Evolutionary conservation across 305 asterid species (phyloP).

Genomic region (Solanum chacoense): DNA sequence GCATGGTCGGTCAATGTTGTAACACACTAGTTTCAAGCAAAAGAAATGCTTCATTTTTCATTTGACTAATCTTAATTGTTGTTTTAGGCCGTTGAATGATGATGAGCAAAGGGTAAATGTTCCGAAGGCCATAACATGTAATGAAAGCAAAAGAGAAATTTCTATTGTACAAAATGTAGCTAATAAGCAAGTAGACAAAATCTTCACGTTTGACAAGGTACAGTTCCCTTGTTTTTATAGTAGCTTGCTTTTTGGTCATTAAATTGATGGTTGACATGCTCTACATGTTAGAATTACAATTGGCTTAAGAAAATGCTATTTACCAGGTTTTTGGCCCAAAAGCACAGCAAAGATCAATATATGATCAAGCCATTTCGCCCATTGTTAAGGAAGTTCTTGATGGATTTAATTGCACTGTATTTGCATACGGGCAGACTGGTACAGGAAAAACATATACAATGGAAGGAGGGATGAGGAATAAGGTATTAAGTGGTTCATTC

Average conservation of each 20-base stretch:
- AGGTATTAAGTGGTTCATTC: constrained; percentile 27
- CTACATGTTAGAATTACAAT: neutral
- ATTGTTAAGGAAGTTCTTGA: constrained; percentile 70
- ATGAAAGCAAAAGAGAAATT: constrained; percentile 59
- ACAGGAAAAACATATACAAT: constrained; percentile 71
- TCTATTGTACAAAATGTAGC: constrained; percentile 51
- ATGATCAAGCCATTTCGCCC: constrained; percentile 74
- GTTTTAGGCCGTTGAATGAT: constrained; percentile 50
- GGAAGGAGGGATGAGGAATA: constrained; percentile 79
- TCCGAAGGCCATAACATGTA: constrained; percentile 49
- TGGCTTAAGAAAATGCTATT: neutral
- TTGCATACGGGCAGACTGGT: constrained; percentile 83
- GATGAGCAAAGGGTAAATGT: constrained; percentile 56
- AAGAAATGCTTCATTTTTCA: neutral
- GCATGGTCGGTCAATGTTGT: neutral
- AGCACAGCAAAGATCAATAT: constrained; percentile 71
- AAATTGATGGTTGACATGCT: neutral
- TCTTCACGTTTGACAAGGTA: constrained; percentile 78
- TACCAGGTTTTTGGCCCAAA: constrained; percentile 76
- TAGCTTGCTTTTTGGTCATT: neutral
- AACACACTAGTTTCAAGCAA: neutral
- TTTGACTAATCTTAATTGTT: neutral
- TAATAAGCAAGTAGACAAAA: constrained; percentile 61
- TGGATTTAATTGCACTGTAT: constrained; percentile 73
- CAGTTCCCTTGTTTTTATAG: neutral